Evolutionary conservation across 2,329 filamentous ascomycete species (phyloP), one percentile per base, ranked within the genome.

Genomic region (Fonsecaea monophora): DNA sequence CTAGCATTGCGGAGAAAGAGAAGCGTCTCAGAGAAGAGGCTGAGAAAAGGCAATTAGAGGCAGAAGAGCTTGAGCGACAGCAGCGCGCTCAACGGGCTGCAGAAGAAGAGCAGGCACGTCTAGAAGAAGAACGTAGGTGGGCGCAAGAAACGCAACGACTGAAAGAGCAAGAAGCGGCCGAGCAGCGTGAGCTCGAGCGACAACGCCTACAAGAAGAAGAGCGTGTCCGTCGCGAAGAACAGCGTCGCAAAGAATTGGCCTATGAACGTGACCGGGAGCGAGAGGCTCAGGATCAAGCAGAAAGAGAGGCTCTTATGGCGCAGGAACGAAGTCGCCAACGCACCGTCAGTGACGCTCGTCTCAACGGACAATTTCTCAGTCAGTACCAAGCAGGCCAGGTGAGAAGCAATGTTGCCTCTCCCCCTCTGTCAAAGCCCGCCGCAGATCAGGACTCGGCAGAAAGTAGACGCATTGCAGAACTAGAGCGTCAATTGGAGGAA

Each of bases 1-100:
- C 94, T 1, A 94, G 84, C 75, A 73, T 93, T 70, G 91, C 90
- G 2, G 94, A 97, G 73, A 97, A 96, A 80, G 91, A 97, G 78
- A 90, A 90, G 53, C 81, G 81, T 71, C 81, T 85, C 56, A 82
- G 81, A 62, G 86, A 89, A 73, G 82, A 84, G 71, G 82, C 82
- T 42, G 81, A 80, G 7, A 86, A 87, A 74, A 85, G 86, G 64
- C 84, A 86, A 70, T 79, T 81, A 25, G 79, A 84, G 63, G 80
- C 80, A 8, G 85, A 88, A 70, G 84, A 87, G 67, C 82, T 81
- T 5, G 84, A 86, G 69, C 71, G 79, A 18, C 81, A 80, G 65
- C 79, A 79, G 48, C 81, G 78, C 42, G 76, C 80, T 38, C 82
- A 87, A 72, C 77, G 80, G 32, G 84, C 86, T 69, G 83, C 82